These are phyloP conservation scores for Pseudonitzschia multistriata DNA, from an alignment of 108 stramenopile species.

Conservation along the genomic window DNA sequence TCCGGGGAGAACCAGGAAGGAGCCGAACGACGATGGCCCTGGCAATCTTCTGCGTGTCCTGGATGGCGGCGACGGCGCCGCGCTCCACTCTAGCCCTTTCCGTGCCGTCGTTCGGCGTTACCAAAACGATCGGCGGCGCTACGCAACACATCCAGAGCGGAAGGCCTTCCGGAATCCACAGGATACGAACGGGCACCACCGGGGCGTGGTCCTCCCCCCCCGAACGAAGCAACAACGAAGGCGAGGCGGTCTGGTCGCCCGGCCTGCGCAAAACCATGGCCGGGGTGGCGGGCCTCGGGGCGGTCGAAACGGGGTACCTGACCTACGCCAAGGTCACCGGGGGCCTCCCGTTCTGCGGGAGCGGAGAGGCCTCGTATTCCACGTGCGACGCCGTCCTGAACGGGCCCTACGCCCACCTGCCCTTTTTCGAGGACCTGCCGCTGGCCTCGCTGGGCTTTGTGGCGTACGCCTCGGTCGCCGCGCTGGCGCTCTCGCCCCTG, in stretches of 20 bases:
- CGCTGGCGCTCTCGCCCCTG: slow-evolving; percentile 37
- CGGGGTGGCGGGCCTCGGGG: slow-evolving; percentile 54
- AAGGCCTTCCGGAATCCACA: no score
- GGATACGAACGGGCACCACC: no score
- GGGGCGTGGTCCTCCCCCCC: not conserved
- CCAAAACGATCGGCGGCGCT: no score
- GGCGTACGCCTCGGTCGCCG: slow-evolving; percentile 55
- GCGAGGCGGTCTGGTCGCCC: slow-evolving; percentile 49
- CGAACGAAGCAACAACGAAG: not conserved
- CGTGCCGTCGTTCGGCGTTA: not conserved
- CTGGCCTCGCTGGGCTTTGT: slow-evolving; percentile 59
- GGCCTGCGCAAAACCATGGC: slow-evolving; percentile 56
- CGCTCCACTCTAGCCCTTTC: not conserved
- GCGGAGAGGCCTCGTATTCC: slow-evolving; percentile 5
- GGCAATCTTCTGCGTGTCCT: not conserved
- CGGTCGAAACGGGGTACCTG: slow-evolving; percentile 75
- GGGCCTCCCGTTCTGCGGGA: slow-evolving; percentile 22
- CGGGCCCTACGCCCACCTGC: slow-evolving; percentile 71
- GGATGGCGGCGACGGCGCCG: no score
- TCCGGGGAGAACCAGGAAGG: no score
- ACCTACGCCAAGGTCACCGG: slow-evolving; percentile 49
- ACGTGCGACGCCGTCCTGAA: slow-evolving; percentile 52
- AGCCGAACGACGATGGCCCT: not conserved
- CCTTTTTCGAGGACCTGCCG: slow-evolving; percentile 50
- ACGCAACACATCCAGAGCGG: no score